A percentile compares a stretch with the other conserved stretches of the same genome.
Evolutionary conservation across 83 land plant genomes (phyloP).

Genomic region (Picea mariana): DNA sequence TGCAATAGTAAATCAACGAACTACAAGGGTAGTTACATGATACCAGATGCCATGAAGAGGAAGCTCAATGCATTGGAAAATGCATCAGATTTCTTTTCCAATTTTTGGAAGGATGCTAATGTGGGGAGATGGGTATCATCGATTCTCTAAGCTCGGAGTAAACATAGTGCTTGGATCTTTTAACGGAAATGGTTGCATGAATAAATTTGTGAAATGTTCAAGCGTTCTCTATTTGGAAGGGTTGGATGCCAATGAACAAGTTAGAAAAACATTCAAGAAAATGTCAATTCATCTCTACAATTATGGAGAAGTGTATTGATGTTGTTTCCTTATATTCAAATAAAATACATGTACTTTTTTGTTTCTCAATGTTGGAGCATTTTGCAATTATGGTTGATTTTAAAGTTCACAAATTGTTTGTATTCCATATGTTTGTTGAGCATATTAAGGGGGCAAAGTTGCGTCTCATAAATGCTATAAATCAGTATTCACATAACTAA

Average conservation of each 20-base stretch:
- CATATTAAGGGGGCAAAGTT: conserved; percentile 94
- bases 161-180: conserved; percentile 19
- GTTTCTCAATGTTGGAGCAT: too few relatives aligned
- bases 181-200: neutral
- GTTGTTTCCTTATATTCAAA: too few relatives aligned
- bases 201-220: conserved; percentile 1
- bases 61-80: too few relatives aligned
- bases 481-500: conserved; percentile 93
- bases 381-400: too few relatives aligned
- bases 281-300: conserved; percentile 94
- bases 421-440: neutral
- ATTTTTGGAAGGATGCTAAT: too few relatives aligned
- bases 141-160: conserved; percentile 25
- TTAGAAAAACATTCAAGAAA: conserved; percentile 83
- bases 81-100: too few relatives aligned
- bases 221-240: too few relatives aligned
- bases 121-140: conserved; percentile 89
- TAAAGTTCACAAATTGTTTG: too few relatives aligned
- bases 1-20: too few relatives aligned
- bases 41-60: too few relatives aligned
- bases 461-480: conserved; percentile 91
- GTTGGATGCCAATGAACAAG: conserved; percentile 82
- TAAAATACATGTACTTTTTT: too few relatives aligned
- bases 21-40: too few relatives aligned
- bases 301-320: conserved; percentile 91